A percentile compares a stretch with the other conserved stretches of the same genome.
Evolutionary conservation across 306 rosid genomes (phyloP).

Genomic region (Lathyrus sativus): DNA sequence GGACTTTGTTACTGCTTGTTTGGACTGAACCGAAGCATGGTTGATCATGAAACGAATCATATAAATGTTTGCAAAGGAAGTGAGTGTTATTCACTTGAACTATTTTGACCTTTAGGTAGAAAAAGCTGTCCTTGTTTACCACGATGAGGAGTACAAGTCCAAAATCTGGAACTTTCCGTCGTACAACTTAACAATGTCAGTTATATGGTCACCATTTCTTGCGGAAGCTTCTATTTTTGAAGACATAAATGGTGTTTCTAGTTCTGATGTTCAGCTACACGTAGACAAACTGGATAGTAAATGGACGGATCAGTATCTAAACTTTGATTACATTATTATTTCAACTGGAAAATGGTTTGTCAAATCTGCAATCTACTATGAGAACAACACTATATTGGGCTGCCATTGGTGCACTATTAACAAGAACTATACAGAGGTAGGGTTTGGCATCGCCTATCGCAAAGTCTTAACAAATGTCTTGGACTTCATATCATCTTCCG

Average conservation of each 20-base stretch:
- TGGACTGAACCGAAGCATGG: conserved; percentile 22
- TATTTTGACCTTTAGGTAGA: conserved; percentile 69
- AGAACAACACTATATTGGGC: conserved; percentile 67
- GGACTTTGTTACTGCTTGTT: background rate
- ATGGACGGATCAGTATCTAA: conserved; percentile 62
- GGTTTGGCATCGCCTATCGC: conserved; percentile 82
- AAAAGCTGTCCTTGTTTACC: conserved; percentile 65
- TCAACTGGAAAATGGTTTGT: conserved; percentile 97
- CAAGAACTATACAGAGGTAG: conserved; percentile 67
- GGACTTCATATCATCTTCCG: conserved; percentile 61
- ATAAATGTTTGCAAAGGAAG: conserved; percentile 6
- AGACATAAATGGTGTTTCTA: conserved; percentile 82
- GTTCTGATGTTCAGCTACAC: conserved; percentile 84
- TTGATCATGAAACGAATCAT: conserved; percentile 5
- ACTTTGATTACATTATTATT: conserved; percentile 74
- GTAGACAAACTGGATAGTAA: conserved; percentile 69
- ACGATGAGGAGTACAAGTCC: conserved; percentile 76
- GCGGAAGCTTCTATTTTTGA: conserved; percentile 84
- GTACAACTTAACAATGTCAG: conserved; percentile 67
- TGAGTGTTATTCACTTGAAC: conserved; percentile 35
- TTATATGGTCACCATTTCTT: conserved; percentile 88
- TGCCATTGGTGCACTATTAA: conserved; percentile 76
- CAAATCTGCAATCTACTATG: conserved; percentile 81
- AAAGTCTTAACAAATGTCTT: conserved; percentile 65
- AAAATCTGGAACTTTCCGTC: conserved; percentile 77